These are phyloP conservation scores for Xerocomellus chrysenteron DNA, from an alignment of 768 basidiomycete species.

Conservation along the genomic window DNA sequence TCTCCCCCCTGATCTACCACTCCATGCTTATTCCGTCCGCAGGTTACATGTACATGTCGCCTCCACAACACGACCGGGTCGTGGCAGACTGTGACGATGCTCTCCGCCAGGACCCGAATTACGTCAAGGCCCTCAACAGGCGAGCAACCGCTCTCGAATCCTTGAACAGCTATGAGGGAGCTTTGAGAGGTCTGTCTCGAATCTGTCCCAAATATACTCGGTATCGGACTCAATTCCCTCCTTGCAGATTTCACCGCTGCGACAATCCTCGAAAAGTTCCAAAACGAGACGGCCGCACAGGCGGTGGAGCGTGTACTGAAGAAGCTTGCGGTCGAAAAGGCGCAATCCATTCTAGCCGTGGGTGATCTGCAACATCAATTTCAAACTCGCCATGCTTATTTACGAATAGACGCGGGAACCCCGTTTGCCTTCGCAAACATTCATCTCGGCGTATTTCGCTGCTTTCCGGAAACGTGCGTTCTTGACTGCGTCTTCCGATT, in stretches of 20 bases:
- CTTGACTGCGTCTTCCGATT: not conserved
- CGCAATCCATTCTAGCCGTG: slow-evolving; percentile 68
- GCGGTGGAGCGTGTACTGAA: slow-evolving; percentile 93
- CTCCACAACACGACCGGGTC: slow-evolving; percentile 79
- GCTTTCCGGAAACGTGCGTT: slow-evolving; percentile 87
- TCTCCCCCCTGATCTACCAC: not conserved
- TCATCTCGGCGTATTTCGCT: slow-evolving; percentile 93
- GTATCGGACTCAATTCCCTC: not conserved
- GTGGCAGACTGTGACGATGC: slow-evolving; percentile 89
- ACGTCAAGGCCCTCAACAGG: slow-evolving; percentile 90
- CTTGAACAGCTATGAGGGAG: slow-evolving; percentile 69
- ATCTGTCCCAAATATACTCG: not conserved
- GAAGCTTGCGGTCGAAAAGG: slow-evolving; percentile 70
- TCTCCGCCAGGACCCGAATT: slow-evolving; percentile 74
- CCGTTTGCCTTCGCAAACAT: slow-evolving; percentile 83
- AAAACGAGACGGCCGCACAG: slow-evolving; percentile 72
- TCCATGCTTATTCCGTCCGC: not conserved
- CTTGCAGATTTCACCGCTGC: slow-evolving; percentile 89
- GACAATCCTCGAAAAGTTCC: slow-evolving; percentile 92
- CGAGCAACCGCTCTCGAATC: slow-evolving; percentile 84
- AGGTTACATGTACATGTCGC: slow-evolving; percentile 92
- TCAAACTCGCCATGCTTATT: not conserved
- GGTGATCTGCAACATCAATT: slow-evolving; percentile 16
- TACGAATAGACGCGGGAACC: slow-evolving; percentile 59
- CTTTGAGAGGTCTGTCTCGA: slow-evolving; percentile 65